These are phyloP conservation scores for Guadua angustifolia DNA, from an alignment of 176 grass and related monocot species.

Conservation along the genomic window DNA sequence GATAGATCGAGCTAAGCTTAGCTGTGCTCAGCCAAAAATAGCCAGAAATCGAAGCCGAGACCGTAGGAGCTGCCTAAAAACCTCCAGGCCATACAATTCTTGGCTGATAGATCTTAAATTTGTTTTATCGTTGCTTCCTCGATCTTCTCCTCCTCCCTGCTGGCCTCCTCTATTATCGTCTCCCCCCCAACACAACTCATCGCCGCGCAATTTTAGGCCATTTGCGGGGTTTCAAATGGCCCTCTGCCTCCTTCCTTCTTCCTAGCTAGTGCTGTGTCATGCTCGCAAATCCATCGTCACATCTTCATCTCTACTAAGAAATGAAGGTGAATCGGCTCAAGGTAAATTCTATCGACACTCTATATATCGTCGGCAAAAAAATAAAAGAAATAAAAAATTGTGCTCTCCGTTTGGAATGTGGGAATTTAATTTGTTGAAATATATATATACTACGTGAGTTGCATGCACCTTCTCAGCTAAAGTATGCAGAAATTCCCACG, in stretches of 20 bases:
- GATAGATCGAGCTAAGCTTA: too few species aligned
- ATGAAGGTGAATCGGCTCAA: slow-evolving; percentile 41
- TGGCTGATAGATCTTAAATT: not conserved
- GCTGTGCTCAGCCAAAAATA: too few species aligned
- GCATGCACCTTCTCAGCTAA: not conserved
- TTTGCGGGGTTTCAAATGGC: slow-evolving; percentile 41
- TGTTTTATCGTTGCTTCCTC: not conserved
- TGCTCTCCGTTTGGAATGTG: not conserved
- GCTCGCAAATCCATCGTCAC: not conserved
- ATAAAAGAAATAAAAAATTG: too few species aligned
- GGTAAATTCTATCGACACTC: not conserved
- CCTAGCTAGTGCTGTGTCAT: not conserved
- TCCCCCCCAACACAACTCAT: not conserved
- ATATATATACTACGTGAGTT: not conserved
- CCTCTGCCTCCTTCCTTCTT: not conserved
- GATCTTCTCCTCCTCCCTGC: not conserved
- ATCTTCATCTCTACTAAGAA: not conserved
- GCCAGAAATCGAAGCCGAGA: too few species aligned
- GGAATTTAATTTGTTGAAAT: not conserved
- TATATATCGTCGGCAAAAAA: not conserved
- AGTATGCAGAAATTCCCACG: too few species aligned
- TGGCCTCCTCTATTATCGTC: not conserved
- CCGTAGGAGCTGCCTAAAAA: too few species aligned
- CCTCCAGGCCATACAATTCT: too few species aligned
- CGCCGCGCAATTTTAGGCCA: not conserved